Evolutionary conservation across 192 early-diverging fungal species (phyloP).

Genomic region (Podila epicladia): DNA sequence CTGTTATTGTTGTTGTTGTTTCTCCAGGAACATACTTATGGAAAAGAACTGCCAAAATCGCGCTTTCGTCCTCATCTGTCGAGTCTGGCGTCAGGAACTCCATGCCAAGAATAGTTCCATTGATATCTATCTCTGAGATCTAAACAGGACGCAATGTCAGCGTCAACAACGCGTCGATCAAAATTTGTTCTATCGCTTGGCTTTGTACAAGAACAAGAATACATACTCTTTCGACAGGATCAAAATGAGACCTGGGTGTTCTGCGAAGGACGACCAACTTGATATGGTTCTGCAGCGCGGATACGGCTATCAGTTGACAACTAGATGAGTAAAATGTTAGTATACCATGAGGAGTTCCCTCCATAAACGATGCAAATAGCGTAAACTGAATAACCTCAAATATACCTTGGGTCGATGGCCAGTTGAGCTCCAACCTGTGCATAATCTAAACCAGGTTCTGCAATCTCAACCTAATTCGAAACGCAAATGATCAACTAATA

Average conservation of each 20-base stretch:
- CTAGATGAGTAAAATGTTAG: background rate
- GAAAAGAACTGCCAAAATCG: slow-evolving; percentile 33
- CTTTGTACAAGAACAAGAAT: too few species aligned
- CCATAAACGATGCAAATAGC: too few species aligned
- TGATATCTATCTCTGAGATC: slow-evolving; percentile 19
- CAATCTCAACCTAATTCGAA: slow-evolving; percentile 19
- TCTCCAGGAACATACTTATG: slow-evolving; percentile 21
- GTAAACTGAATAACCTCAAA: background rate
- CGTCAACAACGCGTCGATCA: background rate
- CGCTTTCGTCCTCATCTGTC: slow-evolving; percentile 4
- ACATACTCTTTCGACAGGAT: slow-evolving; percentile 32
- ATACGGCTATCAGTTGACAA: slow-evolving; percentile 21
- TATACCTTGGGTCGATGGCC: slow-evolving; percentile 42
- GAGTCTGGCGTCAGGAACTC: slow-evolving; percentile 33
- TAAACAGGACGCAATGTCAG: background rate
- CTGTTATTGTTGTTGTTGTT: too few species aligned
- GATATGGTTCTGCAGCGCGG: slow-evolving; percentile 27
- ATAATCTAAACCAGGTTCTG: slow-evolving; percentile 24
- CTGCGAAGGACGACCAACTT: slow-evolving; percentile 23
- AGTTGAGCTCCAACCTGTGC: slow-evolving; percentile 20
- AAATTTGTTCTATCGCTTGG: background rate
- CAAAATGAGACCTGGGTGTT: slow-evolving; percentile 20
- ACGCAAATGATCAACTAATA: background rate
- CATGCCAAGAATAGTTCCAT: slow-evolving; percentile 36
- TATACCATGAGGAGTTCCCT: too few species aligned